Percentiles rank a stretch among this genome's conserved stretches.
Evolutionary conservation across 768 basidiomycete species (phyloP).

Genomic region (Leccinum pellstonianum): DNA sequence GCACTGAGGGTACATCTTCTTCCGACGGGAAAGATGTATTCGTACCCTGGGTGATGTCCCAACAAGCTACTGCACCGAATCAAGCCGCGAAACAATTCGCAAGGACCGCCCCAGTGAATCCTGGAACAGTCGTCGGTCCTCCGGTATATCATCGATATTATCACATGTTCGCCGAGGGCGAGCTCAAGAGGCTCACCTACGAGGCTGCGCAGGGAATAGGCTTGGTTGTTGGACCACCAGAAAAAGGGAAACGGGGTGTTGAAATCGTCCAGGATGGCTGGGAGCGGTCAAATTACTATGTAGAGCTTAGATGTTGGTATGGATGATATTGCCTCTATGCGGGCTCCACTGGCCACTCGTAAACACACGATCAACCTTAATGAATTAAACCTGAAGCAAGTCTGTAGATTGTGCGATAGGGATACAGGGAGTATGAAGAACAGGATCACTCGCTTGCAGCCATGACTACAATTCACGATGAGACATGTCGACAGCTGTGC

Average conservation of each 20-base stretch:
- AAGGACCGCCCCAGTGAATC: background rate
- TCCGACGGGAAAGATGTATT: slow-evolving; percentile 75
- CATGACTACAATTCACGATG: slow-evolving; percentile 62
- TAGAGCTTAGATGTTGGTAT: slow-evolving; percentile 70
- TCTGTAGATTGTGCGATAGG: slow-evolving; percentile 26
- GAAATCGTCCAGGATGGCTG: slow-evolving; percentile 74
- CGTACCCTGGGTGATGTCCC: slow-evolving; percentile 80
- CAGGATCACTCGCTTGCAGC: slow-evolving; percentile 79
- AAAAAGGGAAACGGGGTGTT: slow-evolving; percentile 42
- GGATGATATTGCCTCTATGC: slow-evolving; percentile 20
- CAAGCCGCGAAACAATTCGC: slow-evolving; percentile 10
- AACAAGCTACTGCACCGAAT: slow-evolving; percentile 25
- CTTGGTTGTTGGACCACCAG: slow-evolving; percentile 46
- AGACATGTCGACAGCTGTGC: slow-evolving; percentile 10
- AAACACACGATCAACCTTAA: background rate
- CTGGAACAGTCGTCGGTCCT: slow-evolving; percentile 5
- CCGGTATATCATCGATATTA: slow-evolving; percentile 86
- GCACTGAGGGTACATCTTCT: background rate
- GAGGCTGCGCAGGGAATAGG: slow-evolving; percentile 62
- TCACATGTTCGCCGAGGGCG: slow-evolving; percentile 88
- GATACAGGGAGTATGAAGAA: slow-evolving; percentile 34
- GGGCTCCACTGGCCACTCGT: slow-evolving; percentile 4
- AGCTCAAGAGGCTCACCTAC: slow-evolving; percentile 60
- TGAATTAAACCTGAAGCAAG: slow-evolving; percentile 11
- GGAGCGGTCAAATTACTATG: slow-evolving; percentile 88